Percentiles rank a stretch among this genome's conserved stretches.
Conservation (phyloP, 352 stramenopile genomes). For the Phytophthora citricola region DNA sequence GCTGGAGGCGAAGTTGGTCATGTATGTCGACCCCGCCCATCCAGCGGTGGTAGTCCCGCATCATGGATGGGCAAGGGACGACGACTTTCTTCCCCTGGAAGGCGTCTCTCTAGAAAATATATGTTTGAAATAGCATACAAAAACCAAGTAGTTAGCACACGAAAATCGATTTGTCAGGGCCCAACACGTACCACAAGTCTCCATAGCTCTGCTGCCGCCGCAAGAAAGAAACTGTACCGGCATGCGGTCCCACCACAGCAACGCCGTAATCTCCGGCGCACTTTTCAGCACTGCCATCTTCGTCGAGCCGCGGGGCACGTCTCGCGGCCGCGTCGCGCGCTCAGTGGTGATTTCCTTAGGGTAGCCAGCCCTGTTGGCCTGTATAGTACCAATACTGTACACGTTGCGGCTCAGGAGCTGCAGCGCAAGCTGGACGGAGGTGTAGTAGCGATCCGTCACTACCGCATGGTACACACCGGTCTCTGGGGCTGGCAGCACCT, state of each 20-base stretch:
- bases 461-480: conserved; percentile 5
- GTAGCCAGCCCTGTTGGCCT: conserved; percentile 6
- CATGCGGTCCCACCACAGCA: conserved; percentile 10
- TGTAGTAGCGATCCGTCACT: conserved; percentile 27
- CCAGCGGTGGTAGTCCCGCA: conserved; percentile 18
- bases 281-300: conserved; percentile 2
- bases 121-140: conserved; percentile 1
- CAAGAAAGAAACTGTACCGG: background rate
- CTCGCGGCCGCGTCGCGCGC: background rate
- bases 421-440: conserved; percentile 20
- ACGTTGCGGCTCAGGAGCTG: conserved; percentile 21
- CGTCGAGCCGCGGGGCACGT: background rate
- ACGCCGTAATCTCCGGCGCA: background rate
- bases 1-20: conserved; percentile 22
- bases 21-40: conserved; percentile 27
- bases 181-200: conserved; percentile 6
- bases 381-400: conserved; percentile 14
- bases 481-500: background rate
- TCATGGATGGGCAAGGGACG: conserved; percentile 13
- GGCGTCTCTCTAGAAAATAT: background rate
- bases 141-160: background rate
- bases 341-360: background rate
- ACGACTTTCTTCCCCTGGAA: conserved; percentile 10
- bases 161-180: background rate
- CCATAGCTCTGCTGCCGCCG: background rate